These are phyloP conservation scores for Flaveria brownii DNA, from an alignment of 129 eudicot genomes.

Conservation along the genomic window DNA sequence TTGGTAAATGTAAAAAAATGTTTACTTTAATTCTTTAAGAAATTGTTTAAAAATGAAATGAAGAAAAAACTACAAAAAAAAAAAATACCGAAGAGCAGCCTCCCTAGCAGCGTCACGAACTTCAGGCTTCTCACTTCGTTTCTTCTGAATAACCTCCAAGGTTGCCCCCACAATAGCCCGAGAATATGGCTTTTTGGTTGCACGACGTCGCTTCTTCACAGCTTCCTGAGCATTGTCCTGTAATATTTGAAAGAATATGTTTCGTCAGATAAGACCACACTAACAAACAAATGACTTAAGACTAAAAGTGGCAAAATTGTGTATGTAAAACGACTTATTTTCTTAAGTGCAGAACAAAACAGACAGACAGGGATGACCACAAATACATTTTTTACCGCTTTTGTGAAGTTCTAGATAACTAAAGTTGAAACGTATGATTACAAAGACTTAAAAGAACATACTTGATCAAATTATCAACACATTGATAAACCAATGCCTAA, in stretches of 20 bases:
- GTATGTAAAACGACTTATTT: background rate
- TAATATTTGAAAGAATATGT: background rate
- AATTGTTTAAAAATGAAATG: background rate
- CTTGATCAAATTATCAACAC: too few species aligned
- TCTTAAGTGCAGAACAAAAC: background rate
- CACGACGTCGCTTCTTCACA: constrained; percentile 60
- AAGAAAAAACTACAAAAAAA: background rate
- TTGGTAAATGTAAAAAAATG: background rate
- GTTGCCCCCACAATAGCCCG: constrained; percentile 72
- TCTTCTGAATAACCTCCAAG: constrained; percentile 69
- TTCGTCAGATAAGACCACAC: background rate
- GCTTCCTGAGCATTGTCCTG: constrained; percentile 65
- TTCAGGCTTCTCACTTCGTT: constrained; percentile 60
- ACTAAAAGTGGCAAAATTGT: background rate
- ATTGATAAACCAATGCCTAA: too few species aligned
- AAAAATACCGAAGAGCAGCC: constrained; percentile 55
- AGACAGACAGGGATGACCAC: background rate
- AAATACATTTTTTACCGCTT: background rate
- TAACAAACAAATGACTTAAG: background rate
- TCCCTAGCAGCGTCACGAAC: constrained; percentile 79
- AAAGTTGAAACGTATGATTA: too few species aligned
- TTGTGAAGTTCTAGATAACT: background rate
- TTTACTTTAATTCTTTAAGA: background rate
- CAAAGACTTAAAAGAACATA: background rate
- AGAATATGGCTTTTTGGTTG: constrained; percentile 66